A percentile compares a stretch with the other conserved stretches of the same genome.
Evolutionary conservation across 1,139 yeast genomes (phyloP).

Genomic region (Hyphopichia buzzinii): DNA sequence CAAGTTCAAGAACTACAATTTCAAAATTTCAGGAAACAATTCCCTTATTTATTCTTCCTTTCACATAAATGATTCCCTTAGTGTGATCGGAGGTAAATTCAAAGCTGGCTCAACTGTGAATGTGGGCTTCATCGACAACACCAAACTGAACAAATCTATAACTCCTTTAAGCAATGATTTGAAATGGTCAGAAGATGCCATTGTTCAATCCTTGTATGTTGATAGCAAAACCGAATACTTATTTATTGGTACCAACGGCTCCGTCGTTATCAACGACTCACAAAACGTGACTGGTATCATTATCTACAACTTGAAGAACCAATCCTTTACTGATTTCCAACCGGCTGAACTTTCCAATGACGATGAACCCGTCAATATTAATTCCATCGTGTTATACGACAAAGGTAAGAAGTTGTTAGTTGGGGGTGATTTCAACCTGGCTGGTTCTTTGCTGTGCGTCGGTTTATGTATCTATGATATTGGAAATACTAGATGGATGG

Average conservation of each 20-base stretch:
- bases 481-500: slow-evolving; percentile 52
- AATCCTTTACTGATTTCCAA: slow-evolving; percentile 40
- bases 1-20: slow-evolving; percentile 22
- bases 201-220: slow-evolving; percentile 43
- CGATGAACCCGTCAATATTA: slow-evolving; percentile 37
- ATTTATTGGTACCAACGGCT: slow-evolving; percentile 52
- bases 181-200: slow-evolving; percentile 35
- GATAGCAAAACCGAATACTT: slow-evolving; percentile 35
- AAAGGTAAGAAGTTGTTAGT: slow-evolving; percentile 54
- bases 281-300: slow-evolving; percentile 43
- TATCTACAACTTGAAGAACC: slow-evolving; percentile 47
- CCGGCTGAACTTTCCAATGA: slow-evolving; percentile 42
- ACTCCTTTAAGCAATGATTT: slow-evolving; percentile 27
- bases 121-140: slow-evolving; percentile 42
- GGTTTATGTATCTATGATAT: slow-evolving; percentile 70
- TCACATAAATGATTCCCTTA: slow-evolving; percentile 46
- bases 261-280: slow-evolving; percentile 26
- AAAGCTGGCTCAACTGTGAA: slow-evolving; percentile 18
- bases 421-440: slow-evolving; percentile 71
- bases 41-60: slow-evolving; percentile 42
- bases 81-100: slow-evolving; percentile 55
- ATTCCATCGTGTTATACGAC: slow-evolving; percentile 54
- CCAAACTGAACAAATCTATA: slow-evolving; percentile 20
- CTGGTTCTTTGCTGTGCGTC: slow-evolving; percentile 59
- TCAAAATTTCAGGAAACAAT: slow-evolving; percentile 17